phyloP scores from a whole-genome alignment of 2,329 filamentous ascomycete species.

The Sporothrix globosa region DNA sequence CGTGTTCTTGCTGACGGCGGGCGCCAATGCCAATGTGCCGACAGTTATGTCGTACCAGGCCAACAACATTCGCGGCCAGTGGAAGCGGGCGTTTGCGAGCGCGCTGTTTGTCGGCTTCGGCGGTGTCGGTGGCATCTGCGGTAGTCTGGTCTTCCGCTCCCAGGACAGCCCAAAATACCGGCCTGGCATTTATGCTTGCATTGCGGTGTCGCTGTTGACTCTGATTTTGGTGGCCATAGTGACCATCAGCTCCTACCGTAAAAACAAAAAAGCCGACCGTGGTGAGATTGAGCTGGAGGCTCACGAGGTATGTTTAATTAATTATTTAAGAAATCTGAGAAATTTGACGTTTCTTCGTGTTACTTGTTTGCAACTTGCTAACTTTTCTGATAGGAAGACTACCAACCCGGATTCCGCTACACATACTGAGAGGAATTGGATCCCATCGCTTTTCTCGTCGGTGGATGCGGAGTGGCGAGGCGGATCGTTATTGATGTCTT shows the following conservation, averaged over 20 bases:
- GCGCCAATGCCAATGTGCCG: conserved; percentile 77
- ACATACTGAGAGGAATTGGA: conserved; percentile 42
- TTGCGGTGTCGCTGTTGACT: conserved; percentile 53
- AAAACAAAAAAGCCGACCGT: conserved; percentile 57
- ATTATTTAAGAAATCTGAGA: no score
- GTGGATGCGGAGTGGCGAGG: no score
- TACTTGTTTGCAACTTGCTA: neutral
- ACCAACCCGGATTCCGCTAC: conserved; percentile 49
- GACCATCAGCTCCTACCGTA: conserved; percentile 48
- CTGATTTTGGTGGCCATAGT: conserved; percentile 51
- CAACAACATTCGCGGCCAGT: conserved; percentile 86
- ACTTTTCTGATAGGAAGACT: conserved; percentile 42
- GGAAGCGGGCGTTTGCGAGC: conserved; percentile 81
- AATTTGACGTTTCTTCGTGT: no score
- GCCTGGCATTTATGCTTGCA: conserved; percentile 60
- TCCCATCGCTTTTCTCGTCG: neutral
- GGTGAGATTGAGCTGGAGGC: conserved; percentile 58
- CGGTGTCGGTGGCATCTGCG: conserved; percentile 77
- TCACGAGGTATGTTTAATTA: conserved; percentile 47
- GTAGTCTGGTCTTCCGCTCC: conserved; percentile 69
- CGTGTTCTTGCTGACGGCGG: conserved; percentile 74
- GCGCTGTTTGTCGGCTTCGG: conserved; percentile 76
- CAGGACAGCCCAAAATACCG: conserved; percentile 59
- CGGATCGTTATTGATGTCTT: no score
- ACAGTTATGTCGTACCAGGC: conserved; percentile 77